These are phyloP conservation scores for Colletotrichum kahawae DNA, from an alignment of 2,329 filamentous ascomycete genomes.

Conservation along the genomic window DNA sequence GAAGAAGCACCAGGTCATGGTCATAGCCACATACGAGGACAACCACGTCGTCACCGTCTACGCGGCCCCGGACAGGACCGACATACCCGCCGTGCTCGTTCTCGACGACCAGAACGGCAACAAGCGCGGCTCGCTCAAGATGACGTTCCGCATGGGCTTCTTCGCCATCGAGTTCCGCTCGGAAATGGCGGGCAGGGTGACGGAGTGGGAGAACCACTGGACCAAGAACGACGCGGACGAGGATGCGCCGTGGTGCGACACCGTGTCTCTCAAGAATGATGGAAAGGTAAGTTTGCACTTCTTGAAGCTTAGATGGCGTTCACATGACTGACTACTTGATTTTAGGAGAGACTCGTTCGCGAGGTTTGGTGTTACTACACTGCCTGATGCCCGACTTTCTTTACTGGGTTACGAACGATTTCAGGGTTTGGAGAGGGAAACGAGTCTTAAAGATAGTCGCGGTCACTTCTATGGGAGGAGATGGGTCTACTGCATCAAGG, in stretches of 20 bases:
- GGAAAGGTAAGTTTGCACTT: not conserved
- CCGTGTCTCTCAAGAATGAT: not conserved
- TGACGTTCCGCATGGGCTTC: not conserved
- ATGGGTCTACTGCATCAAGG: not conserved
- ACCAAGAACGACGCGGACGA: not conserved
- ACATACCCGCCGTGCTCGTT: rapidly evolving
- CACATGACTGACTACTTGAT: rapidly evolving
- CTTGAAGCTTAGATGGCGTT: rapidly evolving
- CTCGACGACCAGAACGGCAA: not conserved
- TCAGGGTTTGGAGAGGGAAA: not conserved
- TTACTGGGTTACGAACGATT: not conserved
- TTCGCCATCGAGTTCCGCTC: not conserved
- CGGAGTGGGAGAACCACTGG: not conserved
- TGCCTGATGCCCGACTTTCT: rapidly evolving
- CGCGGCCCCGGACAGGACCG: not conserved
- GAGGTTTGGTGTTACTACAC: not conserved
- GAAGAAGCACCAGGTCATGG: not conserved
- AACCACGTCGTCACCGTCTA: not conserved
- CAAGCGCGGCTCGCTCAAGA: not conserved
- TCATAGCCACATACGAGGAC: not conserved
- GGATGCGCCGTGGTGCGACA: not conserved
- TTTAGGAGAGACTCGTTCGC: not conserved
- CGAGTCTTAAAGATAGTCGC: not conserved
- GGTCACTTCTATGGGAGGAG: not conserved
- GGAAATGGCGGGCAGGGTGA: not conserved